Conservation (phyloP, 2,329 filamentous ascomycete species). For the Sclerotiophoma versabilis region DNA sequence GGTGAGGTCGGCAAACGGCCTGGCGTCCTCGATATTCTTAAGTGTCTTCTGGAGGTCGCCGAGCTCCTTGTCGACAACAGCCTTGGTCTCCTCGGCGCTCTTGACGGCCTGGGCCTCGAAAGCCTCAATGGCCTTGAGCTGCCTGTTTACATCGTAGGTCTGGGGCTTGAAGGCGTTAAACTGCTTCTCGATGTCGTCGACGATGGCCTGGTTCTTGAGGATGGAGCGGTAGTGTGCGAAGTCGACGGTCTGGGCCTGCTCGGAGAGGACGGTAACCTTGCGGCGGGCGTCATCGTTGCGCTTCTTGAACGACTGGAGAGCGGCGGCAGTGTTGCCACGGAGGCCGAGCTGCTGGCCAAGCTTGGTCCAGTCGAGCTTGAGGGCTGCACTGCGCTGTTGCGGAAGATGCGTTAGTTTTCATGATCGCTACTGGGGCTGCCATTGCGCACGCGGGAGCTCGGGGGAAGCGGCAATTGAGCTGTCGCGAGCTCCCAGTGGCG, state of each 20-base stretch:
- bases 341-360: conserved; percentile 93
- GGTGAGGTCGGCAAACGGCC: conserved; percentile 96
- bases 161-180: conserved; percentile 90
- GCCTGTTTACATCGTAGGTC: conserved; percentile 89
- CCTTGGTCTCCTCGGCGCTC: conserved; percentile 97
- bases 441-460: conserved; percentile 35
- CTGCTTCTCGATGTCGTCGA: conserved; percentile 97
- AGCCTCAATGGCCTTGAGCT: conserved; percentile 97
- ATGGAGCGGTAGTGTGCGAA: conserved; percentile 89
- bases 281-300: conserved; percentile 98
- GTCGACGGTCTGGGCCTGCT: conserved; percentile 87
- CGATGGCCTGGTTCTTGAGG: conserved; percentile 94
- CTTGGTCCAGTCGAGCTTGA: conserved; percentile 99
- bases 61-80: conserved; percentile 93
- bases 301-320: conserved; percentile 98
- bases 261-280: conserved; percentile 83
- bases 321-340: conserved; percentile 88
- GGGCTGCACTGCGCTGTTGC: conserved; percentile 89
- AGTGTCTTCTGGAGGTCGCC: conserved; percentile 92
- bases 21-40: conserved; percentile 94
- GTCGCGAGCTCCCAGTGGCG: conserved; percentile 28
- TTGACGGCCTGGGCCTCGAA: conserved; percentile 97
- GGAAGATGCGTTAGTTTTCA: conserved; percentile 42
- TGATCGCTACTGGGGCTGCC: conserved; percentile 27
- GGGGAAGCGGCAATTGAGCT: conserved; percentile 44